Conservation (phyloP, 2,329 filamentous ascomycete species). For the Colletotrichum noveboracense region DNA sequence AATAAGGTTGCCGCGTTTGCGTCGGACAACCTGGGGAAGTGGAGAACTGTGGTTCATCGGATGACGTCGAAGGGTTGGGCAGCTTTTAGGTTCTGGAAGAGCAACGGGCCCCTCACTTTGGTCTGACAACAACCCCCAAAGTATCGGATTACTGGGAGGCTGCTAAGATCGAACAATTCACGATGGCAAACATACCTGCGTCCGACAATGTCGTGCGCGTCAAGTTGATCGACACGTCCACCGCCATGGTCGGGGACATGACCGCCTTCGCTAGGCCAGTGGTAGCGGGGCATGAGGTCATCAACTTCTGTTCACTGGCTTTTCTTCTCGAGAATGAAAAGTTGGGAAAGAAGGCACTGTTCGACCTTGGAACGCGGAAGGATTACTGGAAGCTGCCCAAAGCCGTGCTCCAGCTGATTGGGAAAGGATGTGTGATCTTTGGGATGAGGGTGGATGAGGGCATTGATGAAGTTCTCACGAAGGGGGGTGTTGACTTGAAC, state of each 20-base stretch:
- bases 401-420: not conserved
- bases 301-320: conserved; percentile 23
- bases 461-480: conserved; percentile 22
- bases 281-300: conserved; percentile 20
- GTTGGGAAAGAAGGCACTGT: conserved; percentile 15
- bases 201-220: conserved; percentile 21
- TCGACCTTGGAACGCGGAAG: conserved; percentile 21
- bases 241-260: conserved; percentile 14
- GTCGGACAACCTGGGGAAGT: not conserved
- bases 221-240: conserved; percentile 22
- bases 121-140: not conserved
- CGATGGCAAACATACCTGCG: conserved; percentile 6
- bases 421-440: conserved; percentile 1
- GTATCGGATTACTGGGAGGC: not conserved
- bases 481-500: not conserved
- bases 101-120: not conserved
- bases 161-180: fast-evolving
- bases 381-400: conserved; percentile 22
- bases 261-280: conserved; percentile 19
- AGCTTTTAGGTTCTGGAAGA: not conserved
- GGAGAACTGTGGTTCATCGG: not conserved
- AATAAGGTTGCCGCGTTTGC: not conserved
- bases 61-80: conserved; percentile 5
- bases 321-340: conserved; percentile 23
- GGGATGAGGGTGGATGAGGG: conserved; percentile 14